Percentiles rank a stretch among this genome's conserved stretches.
Conservation (phyloP, 768 basidiomycete genomes). For the Ephemerocybe angulata region DNA sequence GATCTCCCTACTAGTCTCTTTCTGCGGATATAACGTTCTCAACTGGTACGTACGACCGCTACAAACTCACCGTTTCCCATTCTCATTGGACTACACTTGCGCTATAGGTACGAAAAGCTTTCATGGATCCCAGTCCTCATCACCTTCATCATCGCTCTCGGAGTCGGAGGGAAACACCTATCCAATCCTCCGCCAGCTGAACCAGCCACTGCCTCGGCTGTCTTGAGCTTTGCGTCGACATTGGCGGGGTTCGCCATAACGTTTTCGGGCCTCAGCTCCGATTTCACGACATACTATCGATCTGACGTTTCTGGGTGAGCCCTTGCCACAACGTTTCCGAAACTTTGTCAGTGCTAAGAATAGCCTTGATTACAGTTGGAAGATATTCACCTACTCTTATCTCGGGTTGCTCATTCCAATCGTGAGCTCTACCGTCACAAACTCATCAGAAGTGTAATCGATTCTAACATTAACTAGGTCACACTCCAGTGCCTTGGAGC, state of each 20-base stretch:
- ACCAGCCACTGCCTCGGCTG: conserved; percentile 49
- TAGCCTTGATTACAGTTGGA: conserved; percentile 52
- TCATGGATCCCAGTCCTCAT: conserved; percentile 79
- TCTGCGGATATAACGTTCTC: conserved; percentile 50
- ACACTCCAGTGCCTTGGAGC: conserved; percentile 52
- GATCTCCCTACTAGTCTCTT: conserved; percentile 64
- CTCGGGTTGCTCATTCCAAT: conserved; percentile 64
- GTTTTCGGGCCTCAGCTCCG: conserved; percentile 58
- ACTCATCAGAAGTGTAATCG: background rate
- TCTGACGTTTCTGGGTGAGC: conserved; percentile 54
- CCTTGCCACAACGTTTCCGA: too few species aligned
- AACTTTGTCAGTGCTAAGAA: too few species aligned
- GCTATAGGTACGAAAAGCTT: conserved; percentile 69
- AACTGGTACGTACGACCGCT: conserved; percentile 32
- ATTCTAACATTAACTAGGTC: conserved; percentile 29
- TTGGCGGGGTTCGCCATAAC: conserved; percentile 73
- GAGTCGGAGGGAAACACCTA: conserved; percentile 71
- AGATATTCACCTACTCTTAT: conserved; percentile 66
- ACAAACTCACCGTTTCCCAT: background rate
- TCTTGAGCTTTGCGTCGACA: conserved; percentile 67
- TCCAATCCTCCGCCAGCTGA: conserved; percentile 40
- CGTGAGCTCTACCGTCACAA: conserved; percentile 22
- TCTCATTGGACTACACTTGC: background rate
- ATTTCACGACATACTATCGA: conserved; percentile 71
- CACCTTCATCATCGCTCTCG: conserved; percentile 66